Conservation (phyloP, 108 stramenopile species). For the Epipyxis sp. region DNA sequence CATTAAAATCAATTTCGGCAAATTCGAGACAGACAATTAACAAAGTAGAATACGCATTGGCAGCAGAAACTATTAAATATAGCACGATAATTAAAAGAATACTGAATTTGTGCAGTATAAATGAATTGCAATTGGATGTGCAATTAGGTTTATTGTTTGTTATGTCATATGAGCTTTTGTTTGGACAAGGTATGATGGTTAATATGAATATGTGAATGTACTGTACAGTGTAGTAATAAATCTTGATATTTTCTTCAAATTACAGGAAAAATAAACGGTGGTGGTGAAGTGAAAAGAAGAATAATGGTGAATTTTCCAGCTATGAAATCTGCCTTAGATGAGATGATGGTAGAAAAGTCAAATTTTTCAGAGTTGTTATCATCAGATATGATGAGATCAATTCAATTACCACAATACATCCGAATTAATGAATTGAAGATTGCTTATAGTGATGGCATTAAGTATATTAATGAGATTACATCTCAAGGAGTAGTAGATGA, state of each 20-base stretch:
- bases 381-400: background rate
- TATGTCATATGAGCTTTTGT: constrained; percentile 44
- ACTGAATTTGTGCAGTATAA: background rate
- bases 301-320: background rate
- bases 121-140: background rate
- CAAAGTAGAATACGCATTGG: constrained; percentile 28
- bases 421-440: constrained; percentile 33
- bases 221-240: too few species aligned
- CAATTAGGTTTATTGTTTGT: constrained; percentile 31
- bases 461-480: background rate
- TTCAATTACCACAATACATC: constrained; percentile 33
- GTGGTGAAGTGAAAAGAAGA: constrained; percentile 41
- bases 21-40: background rate
- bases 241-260: too few species aligned
- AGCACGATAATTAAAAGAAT: constrained; percentile 16
- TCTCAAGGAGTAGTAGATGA: constrained; percentile 15
- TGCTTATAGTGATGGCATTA: background rate
- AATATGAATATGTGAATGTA: too few species aligned
- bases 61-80: constrained; percentile 36
- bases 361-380: constrained; percentile 7
- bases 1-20: background rate
- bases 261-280: constrained; percentile 44
- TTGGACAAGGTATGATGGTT: too few species aligned
- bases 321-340: background rate
- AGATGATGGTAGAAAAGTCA: background rate